These are phyloP conservation scores for Castanea sativa DNA, from an alignment of 306 rosid species.

Conservation along the genomic window DNA sequence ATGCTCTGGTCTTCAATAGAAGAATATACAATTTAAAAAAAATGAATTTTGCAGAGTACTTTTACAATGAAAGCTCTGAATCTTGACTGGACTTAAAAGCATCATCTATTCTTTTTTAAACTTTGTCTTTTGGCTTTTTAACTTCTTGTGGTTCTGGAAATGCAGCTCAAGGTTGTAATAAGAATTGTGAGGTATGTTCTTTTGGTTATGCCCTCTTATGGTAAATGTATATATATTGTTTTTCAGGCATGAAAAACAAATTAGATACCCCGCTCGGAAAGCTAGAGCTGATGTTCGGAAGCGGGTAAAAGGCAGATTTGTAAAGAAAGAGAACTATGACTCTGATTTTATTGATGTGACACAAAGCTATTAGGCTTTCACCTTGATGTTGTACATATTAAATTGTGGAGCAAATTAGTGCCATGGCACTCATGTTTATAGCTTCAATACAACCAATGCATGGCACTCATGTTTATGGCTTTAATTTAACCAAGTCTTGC, in stretches of 20 bases:
- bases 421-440: background rate
- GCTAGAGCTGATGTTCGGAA: conserved; percentile 35
- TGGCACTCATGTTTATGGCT: conserved; percentile 18
- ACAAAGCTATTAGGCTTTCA: conserved; percentile 22
- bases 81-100: background rate
- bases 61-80: background rate
- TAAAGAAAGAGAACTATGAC: conserved; percentile 38
- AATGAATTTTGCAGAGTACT: too few relatives aligned
- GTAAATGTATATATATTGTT: conserved; percentile 11
- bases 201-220: conserved; percentile 6
- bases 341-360: conserved; percentile 18
- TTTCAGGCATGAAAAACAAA: conserved; percentile 53
- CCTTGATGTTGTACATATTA: conserved; percentile 17
- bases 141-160: background rate
- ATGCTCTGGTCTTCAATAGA: too few relatives aligned
- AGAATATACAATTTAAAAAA: too few relatives aligned
- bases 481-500: conserved; percentile 19
- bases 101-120: background rate
- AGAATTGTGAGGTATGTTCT: background rate
- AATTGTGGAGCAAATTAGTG: background rate
- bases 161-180: background rate
- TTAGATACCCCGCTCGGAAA: conserved; percentile 40
- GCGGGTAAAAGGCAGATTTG: conserved; percentile 41
- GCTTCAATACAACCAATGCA: background rate
- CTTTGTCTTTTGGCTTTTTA: background rate